These are phyloP conservation scores for Paxillus ammoniavirescens DNA, from an alignment of 768 basidiomycete genomes.

Conservation along the genomic window DNA sequence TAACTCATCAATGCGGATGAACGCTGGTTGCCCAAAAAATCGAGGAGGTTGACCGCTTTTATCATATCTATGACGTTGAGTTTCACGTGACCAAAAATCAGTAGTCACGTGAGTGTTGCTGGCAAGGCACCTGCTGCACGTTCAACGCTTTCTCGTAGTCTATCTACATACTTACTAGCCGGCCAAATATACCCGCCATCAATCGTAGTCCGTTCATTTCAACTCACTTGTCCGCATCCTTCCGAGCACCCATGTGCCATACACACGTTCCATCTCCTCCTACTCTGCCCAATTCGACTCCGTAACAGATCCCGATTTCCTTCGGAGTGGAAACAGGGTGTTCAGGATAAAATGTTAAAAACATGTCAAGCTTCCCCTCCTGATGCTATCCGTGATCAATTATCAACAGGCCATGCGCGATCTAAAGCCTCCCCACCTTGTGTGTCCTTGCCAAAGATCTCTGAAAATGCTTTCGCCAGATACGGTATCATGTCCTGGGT, in stretches of 20 bases:
- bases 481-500: slow-evolving; percentile 76
- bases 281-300: too few relatives aligned
- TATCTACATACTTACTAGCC: too few relatives aligned
- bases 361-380: not conserved
- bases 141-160: too few relatives aligned
- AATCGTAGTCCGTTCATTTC: too few relatives aligned
- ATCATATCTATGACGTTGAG: slow-evolving; percentile 7
- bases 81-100: slow-evolving; percentile 22
- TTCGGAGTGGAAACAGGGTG: too few relatives aligned
- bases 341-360: not conserved
- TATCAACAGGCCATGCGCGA: not conserved
- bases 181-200: too few relatives aligned
- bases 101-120: not conserved
- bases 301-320: too few relatives aligned
- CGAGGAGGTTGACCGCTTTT: slow-evolving; percentile 13
- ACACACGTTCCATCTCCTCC: too few relatives aligned
- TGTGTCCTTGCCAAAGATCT: slow-evolving; percentile 61
- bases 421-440: slow-evolving; percentile 40
- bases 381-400: not conserved
- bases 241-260: too few relatives aligned
- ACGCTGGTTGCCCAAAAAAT: not conserved
- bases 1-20: slow-evolving; percentile 35
- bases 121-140: too few relatives aligned
- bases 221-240: too few relatives aligned
- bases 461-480: slow-evolving; percentile 65